phyloP scores from a whole-genome alignment of 1,139 yeast genomes.

The Zygosaccharomyces sapae region DNA sequence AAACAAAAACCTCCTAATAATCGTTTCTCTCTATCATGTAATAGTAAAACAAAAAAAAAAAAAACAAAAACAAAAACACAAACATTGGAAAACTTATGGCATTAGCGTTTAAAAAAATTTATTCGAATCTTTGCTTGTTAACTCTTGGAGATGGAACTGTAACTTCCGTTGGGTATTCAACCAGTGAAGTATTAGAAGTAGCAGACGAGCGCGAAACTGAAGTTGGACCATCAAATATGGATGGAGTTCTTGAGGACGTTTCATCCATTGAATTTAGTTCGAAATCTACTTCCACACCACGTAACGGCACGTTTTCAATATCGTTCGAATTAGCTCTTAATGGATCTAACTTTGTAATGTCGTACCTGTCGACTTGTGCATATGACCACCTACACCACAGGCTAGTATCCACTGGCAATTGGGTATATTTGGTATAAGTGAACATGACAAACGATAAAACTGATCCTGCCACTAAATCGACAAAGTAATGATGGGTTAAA shows the following conservation, averaged over 20 bases:
- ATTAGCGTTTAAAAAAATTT: too few species aligned
- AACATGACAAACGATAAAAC: slow-evolving; percentile 67
- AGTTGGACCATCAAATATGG: slow-evolving; percentile 29
- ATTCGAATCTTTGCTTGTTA: slow-evolving; percentile 20
- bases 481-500: slow-evolving; percentile 90
- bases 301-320: slow-evolving; percentile 32
- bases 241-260: slow-evolving; percentile 24
- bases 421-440: slow-evolving; percentile 65
- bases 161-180: slow-evolving; percentile 18
- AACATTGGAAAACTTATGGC: too few species aligned
- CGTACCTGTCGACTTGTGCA: slow-evolving; percentile 36
- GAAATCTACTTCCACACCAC: slow-evolving; percentile 23
- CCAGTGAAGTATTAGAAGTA: slow-evolving; percentile 32
- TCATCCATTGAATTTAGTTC: slow-evolving; percentile 26
- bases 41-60: too few species aligned
- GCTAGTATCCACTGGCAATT: slow-evolving; percentile 62
- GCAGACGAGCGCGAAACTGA: slow-evolving; percentile 34
- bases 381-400: slow-evolving; percentile 88
- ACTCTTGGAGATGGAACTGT: slow-evolving; percentile 24
- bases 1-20: neutral
- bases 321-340: slow-evolving; percentile 30
- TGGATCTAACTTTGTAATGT: slow-evolving; percentile 38
- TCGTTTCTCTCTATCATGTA: neutral
- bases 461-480: slow-evolving; percentile 90
- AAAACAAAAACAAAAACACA: too few species aligned